Percentiles rank a stretch among this genome's conserved stretches.
Conservation (phyloP, 495 filamentous ascomycete genomes). For the Aspergillus incahuasiensis region DNA sequence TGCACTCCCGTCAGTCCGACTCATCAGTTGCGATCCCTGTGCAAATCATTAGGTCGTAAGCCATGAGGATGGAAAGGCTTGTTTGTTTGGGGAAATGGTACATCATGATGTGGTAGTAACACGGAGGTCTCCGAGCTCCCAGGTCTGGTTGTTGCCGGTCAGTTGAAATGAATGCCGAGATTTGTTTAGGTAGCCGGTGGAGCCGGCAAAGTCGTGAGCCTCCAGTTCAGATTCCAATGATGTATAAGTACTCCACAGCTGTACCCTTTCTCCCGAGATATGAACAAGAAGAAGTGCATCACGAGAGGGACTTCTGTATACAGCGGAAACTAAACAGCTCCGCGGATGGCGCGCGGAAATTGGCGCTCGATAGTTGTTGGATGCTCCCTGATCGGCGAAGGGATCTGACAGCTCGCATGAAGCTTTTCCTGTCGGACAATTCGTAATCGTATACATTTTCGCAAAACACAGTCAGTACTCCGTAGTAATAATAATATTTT, state of each 20-base stretch:
- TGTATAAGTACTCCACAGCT: neutral
- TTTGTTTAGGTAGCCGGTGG: conserved; percentile 17
- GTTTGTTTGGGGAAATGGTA: neutral
- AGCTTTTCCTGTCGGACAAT: neutral
- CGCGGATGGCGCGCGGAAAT: conserved; percentile 3
- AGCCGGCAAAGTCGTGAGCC: conserved; percentile 15
- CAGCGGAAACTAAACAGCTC: neutral
- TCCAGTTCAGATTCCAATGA: neutral
- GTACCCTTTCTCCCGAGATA: neutral
- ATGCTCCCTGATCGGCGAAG: conserved; percentile 24
- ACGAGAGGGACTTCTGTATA: neutral
- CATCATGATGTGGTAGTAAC: neutral
- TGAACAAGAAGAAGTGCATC: neutral
- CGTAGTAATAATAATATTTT: neutral
- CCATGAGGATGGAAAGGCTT: neutral
- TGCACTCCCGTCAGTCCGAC: neutral
- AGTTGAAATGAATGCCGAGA: conserved; percentile 17
- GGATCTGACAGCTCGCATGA: conserved; percentile 12
- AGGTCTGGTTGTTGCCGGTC: neutral
- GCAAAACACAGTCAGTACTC: neutral
- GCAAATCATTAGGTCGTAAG: conserved; percentile 10
- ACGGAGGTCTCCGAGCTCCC: neutral
- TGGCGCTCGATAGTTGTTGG: conserved; percentile 11
- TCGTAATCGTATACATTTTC: neutral
- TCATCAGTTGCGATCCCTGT: conserved; percentile 9